These are phyloP conservation scores for Puccinia coronata DNA, from an alignment of 1,284 basidiomycete genomes.

Conservation along the genomic window DNA sequence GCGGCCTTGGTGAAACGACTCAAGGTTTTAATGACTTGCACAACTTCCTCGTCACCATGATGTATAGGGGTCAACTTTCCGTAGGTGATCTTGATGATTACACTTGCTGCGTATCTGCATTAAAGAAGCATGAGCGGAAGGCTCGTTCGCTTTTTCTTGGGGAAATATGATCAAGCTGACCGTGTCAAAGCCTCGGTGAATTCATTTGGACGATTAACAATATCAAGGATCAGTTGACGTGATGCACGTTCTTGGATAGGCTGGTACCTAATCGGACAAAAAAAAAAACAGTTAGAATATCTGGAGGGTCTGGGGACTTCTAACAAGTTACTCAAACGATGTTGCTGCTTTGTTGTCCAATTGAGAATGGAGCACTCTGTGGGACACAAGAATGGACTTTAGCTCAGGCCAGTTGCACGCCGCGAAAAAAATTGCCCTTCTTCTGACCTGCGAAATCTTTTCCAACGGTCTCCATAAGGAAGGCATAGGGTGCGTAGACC, in stretches of 20 bases:
- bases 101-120: constrained; percentile 62
- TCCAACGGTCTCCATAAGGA: constrained; percentile 52
- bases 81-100: constrained; percentile 69
- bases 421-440: no score
- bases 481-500: constrained; percentile 53
- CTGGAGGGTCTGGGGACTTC: not conserved
- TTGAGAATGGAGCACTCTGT: constrained; percentile 48
- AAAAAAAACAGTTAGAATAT: not conserved
- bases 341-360: constrained; percentile 35
- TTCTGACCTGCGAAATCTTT: constrained; percentile 51
- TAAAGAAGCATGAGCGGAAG: constrained; percentile 6
- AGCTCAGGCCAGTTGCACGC: not conserved
- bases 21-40: constrained; percentile 63
- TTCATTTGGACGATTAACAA: constrained; percentile 62
- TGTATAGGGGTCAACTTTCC: constrained; percentile 61
- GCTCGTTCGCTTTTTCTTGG: not conserved
- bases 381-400: not conserved
- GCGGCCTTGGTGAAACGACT: constrained; percentile 63
- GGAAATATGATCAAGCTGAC: not conserved
- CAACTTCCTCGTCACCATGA: constrained; percentile 60
- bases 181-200: constrained; percentile 60
- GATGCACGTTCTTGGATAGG: constrained; percentile 63
- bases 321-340: constrained; percentile 23
- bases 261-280: constrained; percentile 60
- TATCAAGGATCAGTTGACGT: constrained; percentile 64